These are phyloP conservation scores for Myriosclerotinia scirpicola DNA, from an alignment of 2,329 filamentous ascomycete species.

Conservation along the genomic window DNA sequence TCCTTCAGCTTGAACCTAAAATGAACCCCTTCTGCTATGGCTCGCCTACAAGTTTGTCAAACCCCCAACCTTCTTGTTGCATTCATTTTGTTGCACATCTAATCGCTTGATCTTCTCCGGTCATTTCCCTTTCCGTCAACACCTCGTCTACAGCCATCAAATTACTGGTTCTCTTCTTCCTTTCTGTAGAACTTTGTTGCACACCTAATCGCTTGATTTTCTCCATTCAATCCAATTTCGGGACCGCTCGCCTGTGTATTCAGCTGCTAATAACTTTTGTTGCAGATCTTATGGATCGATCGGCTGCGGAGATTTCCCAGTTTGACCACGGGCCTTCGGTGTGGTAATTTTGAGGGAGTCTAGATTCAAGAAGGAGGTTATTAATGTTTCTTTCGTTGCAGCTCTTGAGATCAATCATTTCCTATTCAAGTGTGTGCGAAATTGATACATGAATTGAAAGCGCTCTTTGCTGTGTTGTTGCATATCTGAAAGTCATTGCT, in stretches of 20 bases:
- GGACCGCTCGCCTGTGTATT: constrained; percentile 3
- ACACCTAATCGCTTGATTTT: constrained; percentile 17
- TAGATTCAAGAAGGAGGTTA: neutral
- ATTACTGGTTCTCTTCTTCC: neutral
- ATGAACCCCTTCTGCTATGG: neutral
- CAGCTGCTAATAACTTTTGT: constrained; percentile 2
- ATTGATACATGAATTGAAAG: neutral
- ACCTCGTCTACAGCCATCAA: neutral
- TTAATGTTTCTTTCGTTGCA: constrained; percentile 9
- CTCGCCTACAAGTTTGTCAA: neutral
- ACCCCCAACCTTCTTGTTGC: neutral
- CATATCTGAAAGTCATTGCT: constrained; percentile 23
- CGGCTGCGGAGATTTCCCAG: constrained; percentile 16
- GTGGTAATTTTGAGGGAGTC: neutral
- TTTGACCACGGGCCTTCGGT: constrained; percentile 11
- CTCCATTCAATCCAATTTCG: constrained; percentile 5
- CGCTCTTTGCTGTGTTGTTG: constrained; percentile 3
- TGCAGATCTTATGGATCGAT: constrained; percentile 12
- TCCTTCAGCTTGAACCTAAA: no score
- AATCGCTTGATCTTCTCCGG: neutral
- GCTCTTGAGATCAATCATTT: constrained; percentile 20
- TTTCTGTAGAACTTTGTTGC: neutral
- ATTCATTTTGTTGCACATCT: constrained; percentile 2
- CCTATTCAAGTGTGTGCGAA: constrained; percentile 8
- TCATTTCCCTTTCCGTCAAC: neutral